Conservation (phyloP, 2,329 filamentous ascomycete genomes). For the Penicillium sp. region DNA sequence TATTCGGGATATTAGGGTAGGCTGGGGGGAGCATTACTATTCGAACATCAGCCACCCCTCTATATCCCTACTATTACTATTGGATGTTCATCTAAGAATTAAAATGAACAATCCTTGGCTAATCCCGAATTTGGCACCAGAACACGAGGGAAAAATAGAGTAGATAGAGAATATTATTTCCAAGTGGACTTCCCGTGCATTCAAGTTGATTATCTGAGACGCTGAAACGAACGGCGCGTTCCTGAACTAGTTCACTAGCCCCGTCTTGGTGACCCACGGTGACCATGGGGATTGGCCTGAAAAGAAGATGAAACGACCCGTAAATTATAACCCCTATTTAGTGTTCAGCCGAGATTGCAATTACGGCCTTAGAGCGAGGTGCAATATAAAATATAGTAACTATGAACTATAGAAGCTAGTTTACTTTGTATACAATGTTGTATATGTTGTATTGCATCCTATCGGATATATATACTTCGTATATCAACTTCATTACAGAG, state of each 20-base stretch:
- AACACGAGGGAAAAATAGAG: neutral
- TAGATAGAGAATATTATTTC: neutral
- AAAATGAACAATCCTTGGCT: neutral
- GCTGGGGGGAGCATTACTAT: neutral
- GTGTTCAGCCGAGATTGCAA: neutral
- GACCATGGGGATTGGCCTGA: conserved; percentile 16
- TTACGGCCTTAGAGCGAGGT: neutral
- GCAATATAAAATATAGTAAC: neutral
- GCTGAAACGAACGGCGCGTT: conserved; percentile 10
- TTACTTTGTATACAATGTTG: neutral
- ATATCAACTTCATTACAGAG: neutral
- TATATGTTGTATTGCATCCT: neutral
- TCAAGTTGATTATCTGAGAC: conserved; percentile 1
- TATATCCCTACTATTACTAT: neutral
- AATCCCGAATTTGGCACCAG: neutral
- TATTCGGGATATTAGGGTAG: conserved; percentile 14
- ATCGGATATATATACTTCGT: neutral
- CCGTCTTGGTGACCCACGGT: conserved; percentile 21
- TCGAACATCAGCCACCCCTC: neutral
- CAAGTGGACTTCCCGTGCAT: neutral
- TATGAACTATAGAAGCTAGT: no score
- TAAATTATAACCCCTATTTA: neutral
- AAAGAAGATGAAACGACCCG: conserved; percentile 23
- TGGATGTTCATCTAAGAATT: conserved; percentile 1
- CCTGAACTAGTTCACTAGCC: conserved; percentile 8